A percentile compares a stretch with the other conserved stretches of the same genome.
Evolutionary conservation across 345 rosid species (phyloP).

Genomic region (Boechera divaricarpa): DNA sequence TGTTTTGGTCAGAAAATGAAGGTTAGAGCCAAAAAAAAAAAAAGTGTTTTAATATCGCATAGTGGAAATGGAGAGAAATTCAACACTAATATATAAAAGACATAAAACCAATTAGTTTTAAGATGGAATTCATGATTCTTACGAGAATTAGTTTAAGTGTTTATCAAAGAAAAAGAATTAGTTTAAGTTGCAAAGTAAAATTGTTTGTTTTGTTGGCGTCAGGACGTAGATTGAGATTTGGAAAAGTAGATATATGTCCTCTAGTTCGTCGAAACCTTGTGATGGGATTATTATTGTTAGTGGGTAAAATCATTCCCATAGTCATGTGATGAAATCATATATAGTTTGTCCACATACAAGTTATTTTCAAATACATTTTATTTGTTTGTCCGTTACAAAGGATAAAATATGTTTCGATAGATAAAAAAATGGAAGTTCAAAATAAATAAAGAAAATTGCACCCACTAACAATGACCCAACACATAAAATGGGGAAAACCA

Average conservation of each 20-base stretch:
- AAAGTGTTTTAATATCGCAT: neutral
- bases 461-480: constrained; percentile 26
- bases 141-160: neutral
- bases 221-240: constrained; percentile 9
- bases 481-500: constrained; percentile 15
- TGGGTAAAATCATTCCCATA: constrained; percentile 14
- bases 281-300: neutral
- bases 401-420: neutral
- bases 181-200: neutral
- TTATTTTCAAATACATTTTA: constrained; percentile 18
- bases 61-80: neutral
- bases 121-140: neutral
- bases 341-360: constrained; percentile 25
- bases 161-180: neutral
- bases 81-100: neutral
- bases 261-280: constrained; percentile 25
- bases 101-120: neutral
- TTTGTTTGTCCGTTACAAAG: constrained; percentile 16
- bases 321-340: constrained; percentile 17
- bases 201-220: constrained; percentile 1
- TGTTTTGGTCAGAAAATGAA: neutral
- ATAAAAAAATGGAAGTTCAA: neutral
- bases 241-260: neutral
- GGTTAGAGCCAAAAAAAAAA: neutral
- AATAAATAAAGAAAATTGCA: constrained; percentile 4